Conservation (phyloP, 495 filamentous ascomycete genomes). For the Chaetomium fimeti region DNA sequence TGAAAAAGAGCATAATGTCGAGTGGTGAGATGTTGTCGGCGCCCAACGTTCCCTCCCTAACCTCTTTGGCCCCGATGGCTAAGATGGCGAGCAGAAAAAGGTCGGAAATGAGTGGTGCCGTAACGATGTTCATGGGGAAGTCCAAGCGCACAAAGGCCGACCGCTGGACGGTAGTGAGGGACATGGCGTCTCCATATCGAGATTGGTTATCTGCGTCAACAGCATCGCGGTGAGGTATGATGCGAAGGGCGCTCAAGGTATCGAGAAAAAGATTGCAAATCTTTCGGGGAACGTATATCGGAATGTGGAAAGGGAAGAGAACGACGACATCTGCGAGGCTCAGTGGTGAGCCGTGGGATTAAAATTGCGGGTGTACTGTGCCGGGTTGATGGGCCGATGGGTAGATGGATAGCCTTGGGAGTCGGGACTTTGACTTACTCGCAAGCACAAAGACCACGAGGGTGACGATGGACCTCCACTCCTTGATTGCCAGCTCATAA, state of each 20-base stretch:
- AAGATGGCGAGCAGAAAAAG: slow-evolving; percentile 63
- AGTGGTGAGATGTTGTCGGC: slow-evolving; percentile 59
- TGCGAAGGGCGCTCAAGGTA: slow-evolving; percentile 44
- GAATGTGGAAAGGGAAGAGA: slow-evolving; percentile 62
- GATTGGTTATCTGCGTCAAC: slow-evolving; percentile 14
- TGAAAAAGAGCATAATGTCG: slow-evolving; percentile 67
- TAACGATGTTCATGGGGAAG: slow-evolving; percentile 66
- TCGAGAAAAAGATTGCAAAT: slow-evolving; percentile 46
- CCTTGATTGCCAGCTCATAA: slow-evolving; percentile 49
- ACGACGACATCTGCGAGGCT: slow-evolving; percentile 55
- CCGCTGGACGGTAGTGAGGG: not conserved
- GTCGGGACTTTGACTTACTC: slow-evolving; percentile 55
- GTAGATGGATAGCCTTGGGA: too few species aligned
- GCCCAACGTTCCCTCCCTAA: slow-evolving; percentile 61
- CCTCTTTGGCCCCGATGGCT: slow-evolving; percentile 60
- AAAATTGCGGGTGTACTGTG: not conserved
- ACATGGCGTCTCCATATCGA: slow-evolving; percentile 26
- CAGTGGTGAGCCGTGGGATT: slow-evolving; percentile 4
- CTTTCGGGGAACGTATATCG: slow-evolving; percentile 52
- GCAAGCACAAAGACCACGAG: slow-evolving; percentile 62
- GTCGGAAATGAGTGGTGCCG: slow-evolving; percentile 62
- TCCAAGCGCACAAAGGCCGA: slow-evolving; percentile 44
- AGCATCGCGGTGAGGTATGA: slow-evolving; percentile 47
- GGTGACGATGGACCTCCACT: slow-evolving; percentile 63
- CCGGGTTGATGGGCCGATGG: not conserved